These are phyloP conservation scores for Citrullus colocynthis DNA, from an alignment of 306 rosid genomes.

Conservation along the genomic window DNA sequence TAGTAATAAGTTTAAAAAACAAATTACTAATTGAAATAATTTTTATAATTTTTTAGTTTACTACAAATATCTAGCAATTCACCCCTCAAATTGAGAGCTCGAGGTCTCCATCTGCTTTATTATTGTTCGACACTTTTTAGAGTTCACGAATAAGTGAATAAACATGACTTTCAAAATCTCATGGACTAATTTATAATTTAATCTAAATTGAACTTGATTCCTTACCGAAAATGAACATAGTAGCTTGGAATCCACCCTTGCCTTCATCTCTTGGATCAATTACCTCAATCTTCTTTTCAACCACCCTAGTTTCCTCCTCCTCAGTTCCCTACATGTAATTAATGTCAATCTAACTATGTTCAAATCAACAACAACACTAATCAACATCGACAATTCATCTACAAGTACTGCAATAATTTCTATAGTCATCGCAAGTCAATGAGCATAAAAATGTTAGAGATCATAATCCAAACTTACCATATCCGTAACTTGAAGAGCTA, in stretches of 20 bases:
- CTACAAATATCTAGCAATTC: not conserved
- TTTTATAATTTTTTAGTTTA: too few species aligned
- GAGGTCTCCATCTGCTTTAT: not conserved
- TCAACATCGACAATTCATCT: not conserved
- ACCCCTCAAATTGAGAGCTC: not conserved
- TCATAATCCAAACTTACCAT: not conserved
- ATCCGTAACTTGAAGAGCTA: not conserved
- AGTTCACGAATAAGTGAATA: not conserved
- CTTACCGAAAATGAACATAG: conserved; percentile 61
- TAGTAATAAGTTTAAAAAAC: too few species aligned
- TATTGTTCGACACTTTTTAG: not conserved
- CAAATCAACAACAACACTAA: not conserved
- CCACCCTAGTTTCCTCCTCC: conserved; percentile 15
- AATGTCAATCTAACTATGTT: not conserved
- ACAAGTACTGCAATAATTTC: not conserved
- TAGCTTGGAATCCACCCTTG: conserved; percentile 65
- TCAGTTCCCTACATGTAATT: conserved; percentile 20
- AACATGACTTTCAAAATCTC: not conserved
- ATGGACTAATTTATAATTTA: not conserved
- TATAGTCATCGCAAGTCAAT: not conserved
- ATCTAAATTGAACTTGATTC: not conserved
- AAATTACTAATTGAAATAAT: too few species aligned
- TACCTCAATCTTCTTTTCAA: conserved; percentile 9
- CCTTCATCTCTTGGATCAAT: conserved; percentile 17
- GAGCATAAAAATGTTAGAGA: not conserved